A percentile compares a stretch with the other conserved stretches of the same genome.
phyloP scores from a whole-genome alignment of 2,329 filamentous ascomycete genomes.

The Ceratocystis papillata region DNA sequence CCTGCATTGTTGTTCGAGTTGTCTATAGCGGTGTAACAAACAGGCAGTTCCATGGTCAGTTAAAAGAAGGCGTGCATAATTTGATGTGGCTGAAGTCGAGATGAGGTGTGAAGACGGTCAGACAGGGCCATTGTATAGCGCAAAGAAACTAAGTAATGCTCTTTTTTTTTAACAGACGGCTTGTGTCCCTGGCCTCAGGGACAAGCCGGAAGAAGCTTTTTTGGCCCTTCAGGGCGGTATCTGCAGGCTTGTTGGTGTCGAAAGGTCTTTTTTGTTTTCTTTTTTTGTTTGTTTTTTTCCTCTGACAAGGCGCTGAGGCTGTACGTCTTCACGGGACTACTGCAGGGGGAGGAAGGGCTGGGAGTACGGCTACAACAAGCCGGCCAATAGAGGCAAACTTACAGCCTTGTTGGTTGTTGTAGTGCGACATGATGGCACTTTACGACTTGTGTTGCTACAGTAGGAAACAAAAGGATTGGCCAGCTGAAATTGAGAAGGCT shows the following conservation, averaged over 20 bases:
- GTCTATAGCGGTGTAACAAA: slow-evolving; percentile 19
- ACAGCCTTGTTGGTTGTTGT: slow-evolving; percentile 23
- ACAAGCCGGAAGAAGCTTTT: background rate
- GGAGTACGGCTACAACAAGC: background rate
- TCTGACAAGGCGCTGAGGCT: background rate
- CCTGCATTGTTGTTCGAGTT: background rate
- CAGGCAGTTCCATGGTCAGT: slow-evolving; percentile 15
- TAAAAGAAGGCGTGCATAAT: background rate
- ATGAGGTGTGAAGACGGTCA: too few species aligned
- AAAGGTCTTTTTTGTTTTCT: background rate
- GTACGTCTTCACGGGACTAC: background rate
- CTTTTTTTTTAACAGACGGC: background rate
- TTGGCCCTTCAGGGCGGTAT: slow-evolving; percentile 2
- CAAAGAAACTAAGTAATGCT: background rate
- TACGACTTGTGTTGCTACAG: background rate
- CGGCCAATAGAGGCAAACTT: slow-evolving; percentile 12
- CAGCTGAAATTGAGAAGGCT: background rate
- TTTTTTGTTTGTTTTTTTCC: background rate
- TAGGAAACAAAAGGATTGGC: background rate
- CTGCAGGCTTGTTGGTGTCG: background rate
- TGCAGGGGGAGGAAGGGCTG: background rate
- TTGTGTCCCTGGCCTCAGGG: slow-evolving; percentile 15
- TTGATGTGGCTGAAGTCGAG: too few species aligned
- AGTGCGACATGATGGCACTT: slow-evolving; percentile 21
- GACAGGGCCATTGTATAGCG: background rate